phyloP scores from a whole-genome alignment of 2,329 filamentous ascomycete genomes.

The Aureobasidium sp. region DNA sequence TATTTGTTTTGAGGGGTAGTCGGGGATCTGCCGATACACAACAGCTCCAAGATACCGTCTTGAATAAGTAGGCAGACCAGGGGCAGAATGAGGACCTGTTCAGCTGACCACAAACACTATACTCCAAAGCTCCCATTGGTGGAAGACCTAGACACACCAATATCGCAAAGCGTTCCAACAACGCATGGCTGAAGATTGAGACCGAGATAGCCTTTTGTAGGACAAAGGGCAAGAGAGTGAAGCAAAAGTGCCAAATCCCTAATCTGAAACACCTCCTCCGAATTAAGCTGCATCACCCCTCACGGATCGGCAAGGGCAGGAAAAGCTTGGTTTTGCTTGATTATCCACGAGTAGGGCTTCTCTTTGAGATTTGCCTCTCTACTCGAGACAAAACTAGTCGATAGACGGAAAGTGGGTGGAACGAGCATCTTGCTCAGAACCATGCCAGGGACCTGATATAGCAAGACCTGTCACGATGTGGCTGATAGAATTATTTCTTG shows the following conservation, averaged over 20 bases:
- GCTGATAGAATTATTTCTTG: no score
- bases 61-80: neutral
- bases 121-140: neutral
- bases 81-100: neutral
- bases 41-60: neutral
- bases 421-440: neutral
- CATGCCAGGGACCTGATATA: no score
- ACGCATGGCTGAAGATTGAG: neutral
- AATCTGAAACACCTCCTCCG: constrained; percentile 2
- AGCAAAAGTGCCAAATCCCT: neutral
- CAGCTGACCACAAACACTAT: neutral
- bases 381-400: neutral
- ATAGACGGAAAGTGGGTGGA: neutral
- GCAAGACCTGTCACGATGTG: no score
- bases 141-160: neutral
- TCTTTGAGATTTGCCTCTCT: neutral
- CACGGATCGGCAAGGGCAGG: neutral
- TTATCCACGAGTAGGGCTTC: neutral
- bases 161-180: no score
- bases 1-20: neutral
- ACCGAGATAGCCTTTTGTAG: neutral
- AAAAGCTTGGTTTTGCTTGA: constrained; percentile 6
- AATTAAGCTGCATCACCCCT: neutral
- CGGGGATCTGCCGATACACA: neutral
- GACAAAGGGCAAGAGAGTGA: neutral